Percentiles rank a stretch among this genome's conserved stretches.
These are phyloP conservation scores for Theileria luwenshuni DNA, from an alignment of 169 alveolate species.

Conservation along the genomic window DNA sequence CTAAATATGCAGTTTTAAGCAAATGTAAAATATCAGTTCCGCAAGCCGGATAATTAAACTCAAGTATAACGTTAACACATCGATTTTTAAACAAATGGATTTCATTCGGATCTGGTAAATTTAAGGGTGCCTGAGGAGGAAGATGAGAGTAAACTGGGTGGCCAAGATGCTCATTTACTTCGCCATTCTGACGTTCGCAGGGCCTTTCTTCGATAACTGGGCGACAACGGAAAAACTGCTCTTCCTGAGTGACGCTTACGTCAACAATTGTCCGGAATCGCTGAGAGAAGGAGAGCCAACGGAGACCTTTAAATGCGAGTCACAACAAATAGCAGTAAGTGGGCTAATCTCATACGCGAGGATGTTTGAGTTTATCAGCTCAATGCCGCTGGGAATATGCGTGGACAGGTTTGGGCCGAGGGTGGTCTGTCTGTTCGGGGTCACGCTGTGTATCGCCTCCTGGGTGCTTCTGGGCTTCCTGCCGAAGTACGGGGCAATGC, in stretches of 20 bases:
- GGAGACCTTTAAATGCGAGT: slow-evolving; percentile 44
- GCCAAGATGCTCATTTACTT: slow-evolving; percentile 26
- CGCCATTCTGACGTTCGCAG: slow-evolving; percentile 33
- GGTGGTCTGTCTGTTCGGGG: slow-evolving; percentile 36
- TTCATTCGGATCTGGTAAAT: no score
- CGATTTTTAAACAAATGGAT: no score
- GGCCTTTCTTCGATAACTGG: slow-evolving; percentile 71
- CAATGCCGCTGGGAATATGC: slow-evolving; percentile 43
- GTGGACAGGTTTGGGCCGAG: slow-evolving; percentile 61
- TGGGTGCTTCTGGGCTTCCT: slow-evolving; percentile 49
- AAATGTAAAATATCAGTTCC: no score
- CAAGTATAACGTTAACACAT: no score
- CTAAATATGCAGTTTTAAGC: no score
- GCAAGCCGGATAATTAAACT: no score
- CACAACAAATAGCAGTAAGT: slow-evolving; percentile 44
- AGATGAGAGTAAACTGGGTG: slow-evolving; percentile 33
- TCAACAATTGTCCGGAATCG: slow-evolving; percentile 11
- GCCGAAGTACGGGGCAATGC: slow-evolving; percentile 21
- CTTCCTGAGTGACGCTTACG: slow-evolving; percentile 37
- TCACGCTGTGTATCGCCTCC: slow-evolving; percentile 24
- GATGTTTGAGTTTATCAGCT: slow-evolving; percentile 28
- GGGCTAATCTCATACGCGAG: slow-evolving; percentile 42
- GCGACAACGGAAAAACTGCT: slow-evolving; percentile 51
- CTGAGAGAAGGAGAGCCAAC: slow-evolving; percentile 10
- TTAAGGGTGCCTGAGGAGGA: no score